phyloP scores from a whole-genome alignment of 2,329 filamentous ascomycete genomes.

The Camptophora hylomeconis region DNA sequence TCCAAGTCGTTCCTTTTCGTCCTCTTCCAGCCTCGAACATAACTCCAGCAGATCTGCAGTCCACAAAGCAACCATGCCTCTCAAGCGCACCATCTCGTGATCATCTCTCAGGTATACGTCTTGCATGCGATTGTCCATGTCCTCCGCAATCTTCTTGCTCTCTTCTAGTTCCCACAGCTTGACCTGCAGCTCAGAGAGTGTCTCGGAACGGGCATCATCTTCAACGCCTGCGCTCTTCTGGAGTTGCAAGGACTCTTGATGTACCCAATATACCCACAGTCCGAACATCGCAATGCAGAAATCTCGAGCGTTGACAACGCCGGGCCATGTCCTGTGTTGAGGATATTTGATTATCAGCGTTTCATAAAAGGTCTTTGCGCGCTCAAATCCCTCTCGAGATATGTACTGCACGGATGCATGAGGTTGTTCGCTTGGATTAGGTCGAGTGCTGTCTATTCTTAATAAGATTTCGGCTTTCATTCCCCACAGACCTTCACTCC shows the following conservation, averaged over 20 bases:
- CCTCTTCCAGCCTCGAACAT: no score
- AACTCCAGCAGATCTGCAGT: conserved; percentile 50
- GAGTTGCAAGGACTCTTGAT: conserved; percentile 43
- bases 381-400: conserved; percentile 36
- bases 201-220: conserved; percentile 22
- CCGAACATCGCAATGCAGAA: conserved; percentile 75
- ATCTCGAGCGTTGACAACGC: conserved; percentile 51
- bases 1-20: no score
- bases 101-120: conserved; percentile 59
- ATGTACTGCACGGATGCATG: not conserved
- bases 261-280: conserved; percentile 65
- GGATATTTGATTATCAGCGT: conserved; percentile 65
- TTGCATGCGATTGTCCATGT: conserved; percentile 59
- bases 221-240: conserved; percentile 22
- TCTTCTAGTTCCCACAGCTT: conserved; percentile 35
- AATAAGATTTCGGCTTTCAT: conserved; percentile 76
- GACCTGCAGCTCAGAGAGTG: conserved; percentile 1
- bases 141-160: conserved; percentile 49
- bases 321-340: conserved; percentile 48
- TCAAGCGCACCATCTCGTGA: conserved; percentile 52
- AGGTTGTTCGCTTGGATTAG: conserved; percentile 28
- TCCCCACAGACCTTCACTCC: conserved; percentile 61
- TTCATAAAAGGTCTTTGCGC: conserved; percentile 60
- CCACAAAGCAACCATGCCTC: conserved; percentile 64
- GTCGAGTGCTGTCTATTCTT: conserved; percentile 23